phyloP scores from a whole-genome alignment of 2,329 filamentous ascomycete species.

The Ophiosphaerella herpotricha region DNA sequence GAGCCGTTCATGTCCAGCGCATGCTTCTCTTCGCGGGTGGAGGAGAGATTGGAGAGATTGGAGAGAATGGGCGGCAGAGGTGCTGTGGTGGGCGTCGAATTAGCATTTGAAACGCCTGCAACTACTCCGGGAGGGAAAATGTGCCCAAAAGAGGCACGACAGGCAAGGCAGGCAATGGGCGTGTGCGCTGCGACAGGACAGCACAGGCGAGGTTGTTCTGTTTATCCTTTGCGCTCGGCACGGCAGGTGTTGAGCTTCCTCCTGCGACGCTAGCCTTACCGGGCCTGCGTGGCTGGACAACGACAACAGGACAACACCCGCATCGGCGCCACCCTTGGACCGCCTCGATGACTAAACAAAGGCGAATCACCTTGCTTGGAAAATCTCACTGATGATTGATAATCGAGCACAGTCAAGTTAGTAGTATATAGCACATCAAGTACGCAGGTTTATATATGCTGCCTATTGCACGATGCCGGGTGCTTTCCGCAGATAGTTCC shows the following conservation, averaged over 20 bases:
- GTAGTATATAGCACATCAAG: too few species aligned
- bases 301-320: too few species aligned
- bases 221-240: too few species aligned
- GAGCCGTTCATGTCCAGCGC: conserved; percentile 40
- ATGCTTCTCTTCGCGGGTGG: conserved; percentile 11
- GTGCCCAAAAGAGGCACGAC: not conserved
- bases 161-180: conserved; percentile 10
- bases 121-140: not conserved
- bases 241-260: too few species aligned
- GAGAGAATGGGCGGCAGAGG: conserved; percentile 27
- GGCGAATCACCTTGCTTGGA: too few species aligned
- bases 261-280: too few species aligned
- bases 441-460: conserved; percentile 11
- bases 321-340: too few species aligned
- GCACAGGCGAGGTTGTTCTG: not conserved
- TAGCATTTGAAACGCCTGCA: conserved; percentile 26
- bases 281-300: not conserved
- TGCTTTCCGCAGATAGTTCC: conserved; percentile 25
- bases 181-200: conserved; percentile 4
- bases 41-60: conserved; percentile 23
- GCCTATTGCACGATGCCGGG: conserved; percentile 12
- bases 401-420: too few species aligned
- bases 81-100: conserved; percentile 15
- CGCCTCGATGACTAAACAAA: too few species aligned
- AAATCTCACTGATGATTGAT: too few species aligned